These are phyloP conservation scores for Salinomyces thailandicus DNA, from an alignment of 2,329 filamentous ascomycete species.

Conservation along the genomic window DNA sequence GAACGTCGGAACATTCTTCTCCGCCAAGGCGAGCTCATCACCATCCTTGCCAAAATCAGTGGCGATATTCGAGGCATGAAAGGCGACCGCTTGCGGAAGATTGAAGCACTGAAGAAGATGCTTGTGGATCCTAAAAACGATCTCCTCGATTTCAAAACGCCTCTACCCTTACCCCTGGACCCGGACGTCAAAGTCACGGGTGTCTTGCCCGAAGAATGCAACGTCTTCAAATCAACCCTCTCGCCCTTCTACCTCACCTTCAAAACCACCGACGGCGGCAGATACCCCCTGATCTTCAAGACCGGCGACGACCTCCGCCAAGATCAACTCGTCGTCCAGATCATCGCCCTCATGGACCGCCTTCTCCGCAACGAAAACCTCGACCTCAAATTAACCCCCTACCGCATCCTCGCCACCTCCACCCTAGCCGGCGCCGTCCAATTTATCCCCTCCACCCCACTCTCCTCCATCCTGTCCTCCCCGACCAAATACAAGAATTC, in stretches of 20 bases:
- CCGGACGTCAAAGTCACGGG: slow-evolving; percentile 70
- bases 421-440: slow-evolving; percentile 84
- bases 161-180: slow-evolving; percentile 78
- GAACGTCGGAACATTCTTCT: slow-evolving; percentile 66
- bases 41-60: slow-evolving; percentile 77
- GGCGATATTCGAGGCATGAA: slow-evolving; percentile 75
- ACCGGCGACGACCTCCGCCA: slow-evolving; percentile 75
- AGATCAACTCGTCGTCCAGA: slow-evolving; percentile 93
- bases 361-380: slow-evolving; percentile 91
- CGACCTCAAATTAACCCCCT: slow-evolving; percentile 87
- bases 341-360: slow-evolving; percentile 96
- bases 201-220: slow-evolving; percentile 71
- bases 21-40: slow-evolving; percentile 80
- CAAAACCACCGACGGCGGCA: slow-evolving; percentile 63
- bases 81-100: slow-evolving; percentile 67
- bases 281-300: slow-evolving; percentile 94
- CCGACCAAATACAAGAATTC: slow-evolving; percentile 67
- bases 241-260: slow-evolving; percentile 87
- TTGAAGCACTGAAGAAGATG: slow-evolving; percentile 73
- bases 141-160: slow-evolving; percentile 67
- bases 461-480: slow-evolving; percentile 60
- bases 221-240: slow-evolving; percentile 91
- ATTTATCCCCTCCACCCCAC: slow-evolving; percentile 72
- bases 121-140: slow-evolving; percentile 86
- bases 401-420: slow-evolving; percentile 90